These are phyloP conservation scores for Capsella bursapastoris DNA, from an alignment of 345 rosid species.

Conservation along the genomic window DNA sequence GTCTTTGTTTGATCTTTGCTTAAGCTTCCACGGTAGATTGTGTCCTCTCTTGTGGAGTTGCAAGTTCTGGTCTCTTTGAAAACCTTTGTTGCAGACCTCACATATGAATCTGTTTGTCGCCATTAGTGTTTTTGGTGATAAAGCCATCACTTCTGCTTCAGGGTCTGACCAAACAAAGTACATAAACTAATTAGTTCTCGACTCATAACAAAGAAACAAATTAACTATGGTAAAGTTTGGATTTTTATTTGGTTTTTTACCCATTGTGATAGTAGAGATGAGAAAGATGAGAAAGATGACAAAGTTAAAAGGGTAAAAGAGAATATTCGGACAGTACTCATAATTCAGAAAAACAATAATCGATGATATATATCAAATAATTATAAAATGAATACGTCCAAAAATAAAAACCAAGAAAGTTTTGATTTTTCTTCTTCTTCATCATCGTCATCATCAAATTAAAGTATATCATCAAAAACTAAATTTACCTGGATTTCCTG, in stretches of 20 bases:
- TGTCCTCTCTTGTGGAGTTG: constrained; percentile 92
- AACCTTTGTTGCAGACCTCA: constrained; percentile 81
- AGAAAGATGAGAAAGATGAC: constrained; percentile 9
- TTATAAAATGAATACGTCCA: neutral
- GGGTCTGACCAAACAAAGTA: constrained; percentile 54
- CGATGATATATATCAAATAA: neutral
- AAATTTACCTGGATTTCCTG: constrained; percentile 82
- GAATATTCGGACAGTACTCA: constrained; percentile 21
- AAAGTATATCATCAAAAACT: neutral
- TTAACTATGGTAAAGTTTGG: neutral
- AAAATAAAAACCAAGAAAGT: neutral
- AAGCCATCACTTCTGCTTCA: constrained; percentile 82
- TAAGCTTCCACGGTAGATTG: constrained; percentile 82
- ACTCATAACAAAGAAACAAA: too few species aligned
- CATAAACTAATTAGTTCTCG: too few species aligned
- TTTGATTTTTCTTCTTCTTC: neutral
- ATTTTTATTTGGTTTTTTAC: neutral
- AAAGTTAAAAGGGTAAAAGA: constrained; percentile 25
- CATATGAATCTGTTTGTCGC: constrained; percentile 84
- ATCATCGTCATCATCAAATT: too few species aligned
- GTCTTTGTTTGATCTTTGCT: constrained; percentile 69
- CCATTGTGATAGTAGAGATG: constrained; percentile 18
- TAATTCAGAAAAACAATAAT: constrained; percentile 16
- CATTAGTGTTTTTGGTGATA: constrained; percentile 78
- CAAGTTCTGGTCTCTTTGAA: constrained; percentile 80